phyloP scores from a whole-genome alignment of 306 rosid genomes.

The Vigna unguiculata region DNA sequence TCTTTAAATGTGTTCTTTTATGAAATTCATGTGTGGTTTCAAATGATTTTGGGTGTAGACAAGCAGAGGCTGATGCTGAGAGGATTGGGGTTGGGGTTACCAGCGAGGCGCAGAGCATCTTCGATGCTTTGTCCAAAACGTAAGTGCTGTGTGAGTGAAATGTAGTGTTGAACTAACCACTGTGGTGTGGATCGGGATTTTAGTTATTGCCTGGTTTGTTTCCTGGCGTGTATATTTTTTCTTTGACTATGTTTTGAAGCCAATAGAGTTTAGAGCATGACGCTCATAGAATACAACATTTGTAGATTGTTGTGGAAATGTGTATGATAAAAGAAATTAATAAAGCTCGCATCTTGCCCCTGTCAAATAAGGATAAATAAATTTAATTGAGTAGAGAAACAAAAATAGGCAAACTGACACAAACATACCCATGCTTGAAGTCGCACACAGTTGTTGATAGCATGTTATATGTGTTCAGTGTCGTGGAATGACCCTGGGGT shows the following conservation, averaged over 20 bases:
- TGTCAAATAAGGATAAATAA: background rate
- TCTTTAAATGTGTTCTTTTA: background rate
- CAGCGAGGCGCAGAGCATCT: slow-evolving; percentile 85
- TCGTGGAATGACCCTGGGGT: background rate
- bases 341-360: background rate
- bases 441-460: background rate
- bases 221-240: background rate
- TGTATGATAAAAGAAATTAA: background rate
- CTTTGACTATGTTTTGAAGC: background rate
- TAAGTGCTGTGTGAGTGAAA: slow-evolving; percentile 49
- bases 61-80: slow-evolving; percentile 89
- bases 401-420: background rate
- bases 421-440: background rate
- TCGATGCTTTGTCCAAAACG: slow-evolving; percentile 95
- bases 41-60: slow-evolving; percentile 50
- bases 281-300: background rate
- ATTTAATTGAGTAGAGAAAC: background rate
- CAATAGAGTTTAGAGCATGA: background rate
- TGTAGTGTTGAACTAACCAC: background rate
- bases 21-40: background rate
- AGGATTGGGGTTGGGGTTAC: slow-evolving; percentile 97
- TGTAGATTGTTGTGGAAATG: background rate
- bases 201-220: slow-evolving; percentile 4
- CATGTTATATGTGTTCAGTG: background rate
- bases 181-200: background rate